Evolutionary conservation across 768 basidiomycete genomes (phyloP).

Genomic region (Boletus subcaerulescens): DNA sequence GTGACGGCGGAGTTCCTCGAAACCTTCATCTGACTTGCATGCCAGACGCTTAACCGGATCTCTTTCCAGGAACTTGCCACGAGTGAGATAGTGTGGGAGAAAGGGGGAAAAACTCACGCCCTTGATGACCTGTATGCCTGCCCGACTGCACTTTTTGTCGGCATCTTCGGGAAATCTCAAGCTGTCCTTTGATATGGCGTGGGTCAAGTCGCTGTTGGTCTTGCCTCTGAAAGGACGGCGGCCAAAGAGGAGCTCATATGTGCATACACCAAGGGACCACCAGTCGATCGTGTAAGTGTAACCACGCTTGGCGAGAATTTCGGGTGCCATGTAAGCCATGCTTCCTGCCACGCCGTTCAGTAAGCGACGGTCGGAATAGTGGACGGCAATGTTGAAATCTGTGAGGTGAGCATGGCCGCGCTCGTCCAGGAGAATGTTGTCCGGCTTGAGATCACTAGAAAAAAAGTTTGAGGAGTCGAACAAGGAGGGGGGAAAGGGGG

Average conservation of each 20-base stretch:
- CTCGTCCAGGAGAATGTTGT: conserved; percentile 96
- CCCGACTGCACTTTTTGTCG: conserved; percentile 69
- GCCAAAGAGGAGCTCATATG: conserved; percentile 90
- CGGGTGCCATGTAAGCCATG: conserved; percentile 98
- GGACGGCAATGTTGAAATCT: conserved; percentile 98
- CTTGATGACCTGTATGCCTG: conserved; percentile 76
- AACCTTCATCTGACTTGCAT: conserved; percentile 78
- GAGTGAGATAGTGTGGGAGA: conserved; percentile 12
- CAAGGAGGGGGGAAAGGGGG: neutral
- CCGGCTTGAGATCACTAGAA: conserved; percentile 89
- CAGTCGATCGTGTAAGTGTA: conserved; percentile 95
- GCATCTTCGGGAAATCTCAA: conserved; percentile 91
- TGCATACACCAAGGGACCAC: conserved; percentile 95
- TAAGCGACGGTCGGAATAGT: conserved; percentile 83
- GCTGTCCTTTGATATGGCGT: conserved; percentile 86
- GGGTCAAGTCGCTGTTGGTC: conserved; percentile 89
- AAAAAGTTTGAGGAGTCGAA: neutral
- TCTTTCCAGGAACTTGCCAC: conserved; percentile 74
- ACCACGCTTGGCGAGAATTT: conserved; percentile 88
- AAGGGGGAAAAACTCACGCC: conserved; percentile 52
- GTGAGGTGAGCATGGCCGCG: conserved; percentile 94
- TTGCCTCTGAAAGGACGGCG: conserved; percentile 90
- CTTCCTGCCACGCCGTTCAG: conserved; percentile 92
- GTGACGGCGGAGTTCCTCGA: conserved; percentile 73
- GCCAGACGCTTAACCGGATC: conserved; percentile 80